Conservation (phyloP, 164 flowering plant species). For the Aristolochia californica region DNA sequence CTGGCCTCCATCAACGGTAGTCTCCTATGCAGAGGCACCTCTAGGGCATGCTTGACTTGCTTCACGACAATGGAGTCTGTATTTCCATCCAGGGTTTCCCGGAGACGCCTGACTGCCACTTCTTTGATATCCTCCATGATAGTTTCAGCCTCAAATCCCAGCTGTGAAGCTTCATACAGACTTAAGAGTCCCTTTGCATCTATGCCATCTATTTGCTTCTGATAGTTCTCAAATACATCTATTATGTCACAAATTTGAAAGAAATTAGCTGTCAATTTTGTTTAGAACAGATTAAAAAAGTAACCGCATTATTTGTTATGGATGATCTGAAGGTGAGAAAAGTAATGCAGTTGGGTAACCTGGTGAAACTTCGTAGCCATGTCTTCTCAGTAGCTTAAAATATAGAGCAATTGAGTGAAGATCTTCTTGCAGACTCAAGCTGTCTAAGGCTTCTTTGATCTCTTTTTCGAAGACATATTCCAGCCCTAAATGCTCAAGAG, state of each 20-base stretch:
- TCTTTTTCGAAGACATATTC: constrained; percentile 8
- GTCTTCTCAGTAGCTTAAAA: constrained; percentile 18
- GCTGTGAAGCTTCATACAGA: constrained; percentile 23
- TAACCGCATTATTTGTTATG: no score
- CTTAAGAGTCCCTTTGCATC: constrained; percentile 14
- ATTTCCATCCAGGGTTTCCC: background rate
- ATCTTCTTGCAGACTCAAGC: background rate
- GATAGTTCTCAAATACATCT: constrained; percentile 15
- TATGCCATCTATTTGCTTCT: background rate
- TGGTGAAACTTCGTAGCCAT: constrained; percentile 13
- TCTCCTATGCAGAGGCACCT: constrained; percentile 21
- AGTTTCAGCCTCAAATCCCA: constrained; percentile 10
- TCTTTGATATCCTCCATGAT: constrained; percentile 11
- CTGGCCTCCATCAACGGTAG: constrained; percentile 15
- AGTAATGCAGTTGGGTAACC: no score
- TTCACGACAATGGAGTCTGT: background rate
- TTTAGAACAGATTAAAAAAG: no score
- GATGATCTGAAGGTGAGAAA: no score
- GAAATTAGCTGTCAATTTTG: background rate
- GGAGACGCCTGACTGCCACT: constrained; percentile 9
- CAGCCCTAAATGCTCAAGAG: constrained; percentile 10
- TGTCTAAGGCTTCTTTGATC: constrained; percentile 4
- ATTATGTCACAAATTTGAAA: background rate
- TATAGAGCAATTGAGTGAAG: constrained; percentile 15
- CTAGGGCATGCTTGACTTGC: constrained; percentile 16